Evolutionary conservation across 75 land plant genomes (phyloP), one percentile per base, ranked within the genome.

Genomic region (Chamaecyparis obtusa): DNA sequence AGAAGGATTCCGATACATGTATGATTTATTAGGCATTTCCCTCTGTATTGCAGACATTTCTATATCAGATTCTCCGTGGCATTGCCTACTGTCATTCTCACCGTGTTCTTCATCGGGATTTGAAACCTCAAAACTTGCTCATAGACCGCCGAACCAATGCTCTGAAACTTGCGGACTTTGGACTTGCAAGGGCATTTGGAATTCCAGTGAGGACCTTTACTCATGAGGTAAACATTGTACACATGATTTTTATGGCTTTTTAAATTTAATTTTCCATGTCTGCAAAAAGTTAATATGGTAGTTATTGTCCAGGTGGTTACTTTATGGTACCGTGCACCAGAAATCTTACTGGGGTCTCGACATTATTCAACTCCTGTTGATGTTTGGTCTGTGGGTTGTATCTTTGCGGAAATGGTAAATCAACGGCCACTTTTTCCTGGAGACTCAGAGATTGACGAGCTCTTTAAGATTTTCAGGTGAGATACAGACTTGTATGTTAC

Each of bases 351-450:
- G 78, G 99, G 99, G 36, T 98, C 99, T 9, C 93, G 97, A n/a
- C 97, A 95, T 85, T 98, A 98, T 84, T 98, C 99, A 27, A 97
- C 99, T 39, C 99, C 99, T 19, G 99, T 98, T 39, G 99, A 98
- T 90, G 94, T 98, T 64, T 98, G 99, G 99, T 98, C 99, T 30
- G 95, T 97, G 6, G 99, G 99, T 13, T 97, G 99, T 84, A 97
- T 98, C 88, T 98, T 98, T 91, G 99, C 99, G 46, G 99, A 98
- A 83, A 97, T 98, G 99, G 96, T 98, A 51, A 98, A 94, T 88
- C 99, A 95, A 89, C 90, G 92, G 15, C 99, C 99, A 67, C 88
- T 98, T n/a, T 98, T 98, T 84, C 99, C 99, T 80, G 99, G 99
- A 5, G 99, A 98, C 83, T 98, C 99, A 54, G 99, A 98, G 90